phyloP scores from a whole-genome alignment of 306 rosid species.

The Albizia julibrissin region DNA sequence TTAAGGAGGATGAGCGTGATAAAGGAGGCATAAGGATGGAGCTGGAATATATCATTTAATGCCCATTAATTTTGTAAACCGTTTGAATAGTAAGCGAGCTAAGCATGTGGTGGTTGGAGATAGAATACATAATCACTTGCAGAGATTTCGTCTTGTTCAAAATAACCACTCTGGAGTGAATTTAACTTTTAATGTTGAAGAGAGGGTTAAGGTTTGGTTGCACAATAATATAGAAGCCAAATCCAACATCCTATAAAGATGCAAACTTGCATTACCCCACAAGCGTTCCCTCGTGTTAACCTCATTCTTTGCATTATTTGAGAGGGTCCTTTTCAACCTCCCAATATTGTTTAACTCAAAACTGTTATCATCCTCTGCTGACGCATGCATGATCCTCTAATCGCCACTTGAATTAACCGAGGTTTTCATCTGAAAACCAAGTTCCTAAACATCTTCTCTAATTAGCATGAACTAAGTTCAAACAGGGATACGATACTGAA shows the following conservation, averaged over 20 bases:
- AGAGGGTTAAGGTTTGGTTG: not conserved
- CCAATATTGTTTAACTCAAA: not conserved
- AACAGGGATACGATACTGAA: not conserved
- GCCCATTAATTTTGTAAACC: not conserved
- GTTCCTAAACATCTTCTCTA: not conserved
- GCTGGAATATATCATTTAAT: not conserved
- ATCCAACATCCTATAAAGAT: not conserved
- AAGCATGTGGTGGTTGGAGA: not conserved
- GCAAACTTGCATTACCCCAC: not conserved
- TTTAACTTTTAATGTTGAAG: conserved; percentile 18
- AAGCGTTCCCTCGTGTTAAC: not conserved
- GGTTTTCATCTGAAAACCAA: not conserved
- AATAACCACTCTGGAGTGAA: not conserved
- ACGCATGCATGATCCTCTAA: too few relatives aligned
- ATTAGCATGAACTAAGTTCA: not conserved
- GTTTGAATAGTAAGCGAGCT: not conserved
- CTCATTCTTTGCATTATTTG: not conserved
- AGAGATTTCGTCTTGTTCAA: not conserved
- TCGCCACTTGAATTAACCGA: not conserved
- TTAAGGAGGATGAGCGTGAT: not conserved
- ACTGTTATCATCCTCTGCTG: not conserved
- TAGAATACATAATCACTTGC: not conserved
- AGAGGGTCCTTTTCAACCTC: not conserved
- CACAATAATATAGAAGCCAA: conserved; percentile 31
- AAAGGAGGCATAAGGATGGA: too few relatives aligned